Evolutionary conservation across 305 asterid genomes (phyloP).

Genomic region (Fraxinus greggii): DNA sequence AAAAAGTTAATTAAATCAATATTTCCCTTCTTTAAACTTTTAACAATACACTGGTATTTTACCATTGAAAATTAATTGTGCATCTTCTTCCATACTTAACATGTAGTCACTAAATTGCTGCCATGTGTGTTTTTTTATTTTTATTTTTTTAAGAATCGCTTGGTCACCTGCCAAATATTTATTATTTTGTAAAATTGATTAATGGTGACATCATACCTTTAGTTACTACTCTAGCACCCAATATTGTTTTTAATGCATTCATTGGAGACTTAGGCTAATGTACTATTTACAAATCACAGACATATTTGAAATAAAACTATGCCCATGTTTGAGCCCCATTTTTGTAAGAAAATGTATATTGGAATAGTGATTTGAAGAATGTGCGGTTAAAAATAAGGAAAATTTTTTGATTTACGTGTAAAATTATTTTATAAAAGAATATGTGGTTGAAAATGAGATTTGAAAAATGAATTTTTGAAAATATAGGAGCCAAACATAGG

Average conservation of each 20-base stretch:
- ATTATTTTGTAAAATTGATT: conserved; percentile 91
- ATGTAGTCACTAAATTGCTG: conserved; percentile 14
- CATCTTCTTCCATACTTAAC: conserved; percentile 6
- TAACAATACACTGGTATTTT: too few species aligned
- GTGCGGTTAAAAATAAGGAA: too few species aligned
- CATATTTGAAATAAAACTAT: background rate
- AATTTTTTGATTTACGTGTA: too few species aligned
- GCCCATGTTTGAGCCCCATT: too few species aligned
- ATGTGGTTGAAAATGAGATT: too few species aligned
- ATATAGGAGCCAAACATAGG: too few species aligned
- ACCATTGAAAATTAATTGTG: background rate
- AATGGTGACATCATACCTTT: conserved; percentile 91
- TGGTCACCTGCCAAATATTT: conserved; percentile 77
- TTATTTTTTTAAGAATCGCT: conserved; percentile 90
- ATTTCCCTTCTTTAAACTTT: too few species aligned
- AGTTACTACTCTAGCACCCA: conserved; percentile 83
- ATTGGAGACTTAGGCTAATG: conserved; percentile 82
- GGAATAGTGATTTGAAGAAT: too few species aligned
- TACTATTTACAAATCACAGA: background rate
- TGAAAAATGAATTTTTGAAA: too few species aligned
- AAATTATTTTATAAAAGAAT: too few species aligned
- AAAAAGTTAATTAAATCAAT: too few species aligned
- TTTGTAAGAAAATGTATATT: too few species aligned
- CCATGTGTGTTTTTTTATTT: conserved; percentile 10
- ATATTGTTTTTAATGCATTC: conserved; percentile 72